Evolutionary conservation across 1,139 yeast genomes (phyloP), one percentile per base, ranked within the genome.

Genomic region (Suhomyces choctaworum): DNA sequence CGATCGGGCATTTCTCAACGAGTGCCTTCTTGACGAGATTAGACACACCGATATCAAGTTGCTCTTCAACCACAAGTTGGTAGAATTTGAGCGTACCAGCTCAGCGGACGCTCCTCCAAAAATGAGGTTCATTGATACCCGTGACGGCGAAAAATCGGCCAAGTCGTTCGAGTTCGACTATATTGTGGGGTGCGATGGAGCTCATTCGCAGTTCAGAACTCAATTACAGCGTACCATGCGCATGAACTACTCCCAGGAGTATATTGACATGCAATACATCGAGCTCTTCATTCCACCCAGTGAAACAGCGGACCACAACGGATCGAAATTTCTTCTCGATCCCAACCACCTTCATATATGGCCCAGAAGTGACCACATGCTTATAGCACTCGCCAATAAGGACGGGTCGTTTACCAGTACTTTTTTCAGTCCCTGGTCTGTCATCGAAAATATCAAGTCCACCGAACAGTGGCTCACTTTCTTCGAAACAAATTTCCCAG

Each of bases 341-440:
- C 81, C 88, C 3, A 80, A 86, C 58, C 89, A 86, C 56, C 70
- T 90, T 37, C 97, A 90, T 54, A 87, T 90, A 32, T 90, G 97
- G 97, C 97, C 97, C 4, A 71, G 97, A 32, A 78, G 81, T 40
- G 70, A 84, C 39, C 85, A 70, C 56, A 90, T 90, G 97, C 72
- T 90, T 47, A 90, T 90, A 52, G 96, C 96, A 0, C 70, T 90
- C 42, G 86, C 97, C 8, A 90, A 90, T 49, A 58, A 64, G 17
- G 95, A 87, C 54, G 94, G 94, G 0, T 82, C 96, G 6, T 89
- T 89, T 58, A 90, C 97, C 0, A 80, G 87, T 2, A 90, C 97
- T 0, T 80, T 89, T 46, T 90, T 90, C 64, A 89, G 89, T 20
- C 89, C 96, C 0, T 82, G 90, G 82, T 43, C 53, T 4, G 56